Conservation (phyloP, 2,329 filamentous ascomycete genomes). For the Monilinia polystroma region DNA sequence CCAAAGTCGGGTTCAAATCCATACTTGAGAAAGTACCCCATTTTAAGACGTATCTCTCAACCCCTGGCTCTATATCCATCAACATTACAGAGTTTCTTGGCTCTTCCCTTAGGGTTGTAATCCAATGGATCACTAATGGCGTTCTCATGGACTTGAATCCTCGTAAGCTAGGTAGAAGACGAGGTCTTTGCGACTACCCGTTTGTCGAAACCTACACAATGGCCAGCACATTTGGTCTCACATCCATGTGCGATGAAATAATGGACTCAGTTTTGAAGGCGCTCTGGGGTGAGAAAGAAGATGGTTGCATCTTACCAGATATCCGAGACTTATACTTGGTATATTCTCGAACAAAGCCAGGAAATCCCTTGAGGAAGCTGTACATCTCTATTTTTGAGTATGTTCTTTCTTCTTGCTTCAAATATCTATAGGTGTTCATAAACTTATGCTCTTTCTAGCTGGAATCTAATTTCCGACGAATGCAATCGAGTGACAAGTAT, state of each 20-base stretch:
- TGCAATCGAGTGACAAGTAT: background rate
- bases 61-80: background rate
- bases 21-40: background rate
- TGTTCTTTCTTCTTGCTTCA: background rate
- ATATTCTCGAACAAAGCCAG: background rate
- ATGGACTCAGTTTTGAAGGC: background rate
- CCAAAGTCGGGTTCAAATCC: background rate
- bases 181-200: background rate
- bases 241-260: background rate
- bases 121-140: background rate
- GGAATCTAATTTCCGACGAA: background rate
- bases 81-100: background rate
- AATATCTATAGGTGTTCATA: background rate
- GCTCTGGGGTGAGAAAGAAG: background rate
- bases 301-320: background rate
- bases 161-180: background rate
- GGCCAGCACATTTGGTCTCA: background rate
- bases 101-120: background rate
- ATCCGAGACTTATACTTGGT: background rate
- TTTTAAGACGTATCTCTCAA: background rate
- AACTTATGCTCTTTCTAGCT: background rate
- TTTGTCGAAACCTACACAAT: background rate
- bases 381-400: background rate
- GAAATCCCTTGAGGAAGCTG: constrained; percentile 1
- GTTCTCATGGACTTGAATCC: background rate